Evolutionary conservation across 2,329 filamentous ascomycete species (phyloP), one percentile per base, ranked within the genome.

Genomic region (Pseudogymnoascus sp.): DNA sequence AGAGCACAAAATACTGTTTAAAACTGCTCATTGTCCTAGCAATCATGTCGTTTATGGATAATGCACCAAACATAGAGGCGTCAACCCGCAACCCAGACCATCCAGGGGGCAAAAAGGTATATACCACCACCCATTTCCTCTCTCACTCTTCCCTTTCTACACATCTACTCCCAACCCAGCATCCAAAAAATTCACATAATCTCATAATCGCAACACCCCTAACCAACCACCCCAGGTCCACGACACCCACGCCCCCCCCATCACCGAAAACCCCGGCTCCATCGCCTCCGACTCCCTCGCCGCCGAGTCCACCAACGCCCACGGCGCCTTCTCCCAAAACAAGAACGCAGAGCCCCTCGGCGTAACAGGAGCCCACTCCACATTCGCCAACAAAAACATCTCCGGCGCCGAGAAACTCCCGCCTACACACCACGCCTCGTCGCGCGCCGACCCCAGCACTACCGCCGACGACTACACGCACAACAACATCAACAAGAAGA

Each of bases 241-340:
- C 16, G 74, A 75, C 50, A 77, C 79, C 63, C 74, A 82, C 56
- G 78, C 83, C 50, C 81, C 84, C 28, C 63, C 70, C 0, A 81
- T 79, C 64, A 73, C 77, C 14, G 90, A 94, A 73, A 77, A 80
- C 12, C 77, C 87, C 4, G 91, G 91, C 61, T 70, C 79, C 25
- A 80, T 93, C 1, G 76, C 82, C 50, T 77, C 81, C 12, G 89
- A 88, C 75, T 93, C 89, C 5, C 84, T 95, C 4, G 91, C 91
- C 10, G 87, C 85, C 64, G 87, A 93, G 70, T 94, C 90, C 0
- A 75, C 84, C 64, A 76, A 79, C 56, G 68, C 77, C 21, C 80
- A 80, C 63, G 89, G 88, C 67, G 77, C 74, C 11, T 91, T 90
- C 69, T 77, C 81, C 42, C 73, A 80, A 63, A 89, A 90, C 75